A percentile compares a stretch with the other conserved stretches of the same genome.
phyloP scores from a whole-genome alignment of 768 basidiomycete genomes.

The Suillus weaverae region DNA sequence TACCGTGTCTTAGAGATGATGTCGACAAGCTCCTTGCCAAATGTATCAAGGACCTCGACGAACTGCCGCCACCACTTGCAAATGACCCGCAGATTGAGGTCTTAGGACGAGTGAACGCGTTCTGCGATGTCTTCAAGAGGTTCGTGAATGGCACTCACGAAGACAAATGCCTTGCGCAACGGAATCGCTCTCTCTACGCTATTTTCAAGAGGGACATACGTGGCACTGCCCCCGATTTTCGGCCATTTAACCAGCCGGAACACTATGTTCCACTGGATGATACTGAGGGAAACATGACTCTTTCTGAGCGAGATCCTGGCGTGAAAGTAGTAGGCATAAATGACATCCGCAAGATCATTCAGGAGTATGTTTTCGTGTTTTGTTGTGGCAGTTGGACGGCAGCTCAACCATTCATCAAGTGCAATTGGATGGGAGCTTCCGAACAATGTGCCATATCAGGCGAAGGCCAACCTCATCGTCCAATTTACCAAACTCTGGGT shows the following conservation, averaged over 20 bases:
- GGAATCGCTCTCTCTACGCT: constrained; percentile 33
- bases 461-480: constrained; percentile 38
- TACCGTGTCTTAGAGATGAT: constrained; percentile 45
- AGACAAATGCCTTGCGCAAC: constrained; percentile 39
- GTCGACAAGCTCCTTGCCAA: constrained; percentile 40
- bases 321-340: constrained; percentile 27
- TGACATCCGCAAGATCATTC: constrained; percentile 37
- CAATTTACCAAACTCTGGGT: constrained; percentile 38
- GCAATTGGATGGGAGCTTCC: constrained; percentile 45
- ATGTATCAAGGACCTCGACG: constrained; percentile 33
- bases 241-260: constrained; percentile 25
- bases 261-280: constrained; percentile 14
- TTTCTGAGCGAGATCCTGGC: not conserved
- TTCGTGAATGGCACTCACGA: constrained; percentile 33
- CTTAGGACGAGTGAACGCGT: constrained; percentile 41
- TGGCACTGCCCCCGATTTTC: constrained; percentile 43
- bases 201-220: constrained; percentile 37
- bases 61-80: constrained; percentile 41
- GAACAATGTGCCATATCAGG: constrained; percentile 40
- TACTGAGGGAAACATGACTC: constrained; percentile 12
- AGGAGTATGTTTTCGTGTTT: constrained; percentile 28
- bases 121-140: constrained; percentile 41
- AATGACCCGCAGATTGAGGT: constrained; percentile 48
- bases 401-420: constrained; percentile 21
- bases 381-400: not conserved